These are phyloP conservation scores for Boletus pseudopeckii DNA, from an alignment of 768 basidiomycete species.

Conservation along the genomic window DNA sequence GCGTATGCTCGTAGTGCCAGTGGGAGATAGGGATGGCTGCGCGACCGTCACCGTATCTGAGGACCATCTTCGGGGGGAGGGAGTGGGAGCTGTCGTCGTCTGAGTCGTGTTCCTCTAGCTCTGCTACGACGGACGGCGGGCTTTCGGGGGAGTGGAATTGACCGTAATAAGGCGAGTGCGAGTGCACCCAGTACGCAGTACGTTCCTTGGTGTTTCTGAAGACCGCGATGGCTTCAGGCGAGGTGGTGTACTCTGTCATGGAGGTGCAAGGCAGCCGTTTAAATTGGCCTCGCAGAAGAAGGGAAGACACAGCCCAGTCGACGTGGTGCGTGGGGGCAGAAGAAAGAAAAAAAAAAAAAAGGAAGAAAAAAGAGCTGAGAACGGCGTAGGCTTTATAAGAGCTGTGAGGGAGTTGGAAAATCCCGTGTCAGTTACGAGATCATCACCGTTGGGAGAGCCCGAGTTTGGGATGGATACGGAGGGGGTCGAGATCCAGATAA, in stretches of 20 bases:
- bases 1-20: slow-evolving; percentile 30
- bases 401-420: slow-evolving; percentile 16
- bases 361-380: slow-evolving; percentile 4
- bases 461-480: not conserved
- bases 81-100: slow-evolving; percentile 43
- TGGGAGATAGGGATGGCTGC: slow-evolving; percentile 63
- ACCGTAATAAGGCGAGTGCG: slow-evolving; percentile 32
- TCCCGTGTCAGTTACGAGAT: slow-evolving; percentile 30
- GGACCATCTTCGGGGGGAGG: slow-evolving; percentile 67
- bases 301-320: not conserved
- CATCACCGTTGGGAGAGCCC: not conserved
- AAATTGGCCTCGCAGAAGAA: not conserved
- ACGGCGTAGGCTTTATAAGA: slow-evolving; percentile 22
- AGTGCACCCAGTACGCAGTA: slow-evolving; percentile 62
- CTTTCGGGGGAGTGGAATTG: slow-evolving; percentile 57
- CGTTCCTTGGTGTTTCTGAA: slow-evolving; percentile 59
- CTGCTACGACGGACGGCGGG: slow-evolving; percentile 43
- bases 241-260: slow-evolving; percentile 66
- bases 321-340: not conserved
- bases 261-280: not conserved
- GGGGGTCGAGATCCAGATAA: slow-evolving; percentile 21
- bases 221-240: slow-evolving; percentile 55
- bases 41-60: slow-evolving; percentile 63
- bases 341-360: slow-evolving; percentile 5
- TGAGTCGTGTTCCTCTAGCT: slow-evolving; percentile 40